phyloP scores from a whole-genome alignment of 352 stramenopile species.

The Globisporangium irregulare region DNA sequence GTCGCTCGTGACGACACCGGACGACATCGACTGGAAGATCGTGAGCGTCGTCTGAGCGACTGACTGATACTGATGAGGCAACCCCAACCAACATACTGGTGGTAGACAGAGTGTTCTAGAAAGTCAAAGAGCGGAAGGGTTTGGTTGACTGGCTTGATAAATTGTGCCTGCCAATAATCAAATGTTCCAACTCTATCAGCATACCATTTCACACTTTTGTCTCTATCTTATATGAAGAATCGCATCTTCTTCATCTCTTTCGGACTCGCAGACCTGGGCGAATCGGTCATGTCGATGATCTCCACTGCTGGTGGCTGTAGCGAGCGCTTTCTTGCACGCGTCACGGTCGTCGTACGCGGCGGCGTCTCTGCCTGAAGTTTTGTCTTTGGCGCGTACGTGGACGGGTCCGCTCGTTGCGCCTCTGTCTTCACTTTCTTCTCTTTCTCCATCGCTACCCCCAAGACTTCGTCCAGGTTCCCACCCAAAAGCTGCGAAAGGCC shows the following conservation, averaged over 20 bases:
- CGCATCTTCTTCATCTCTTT: not conserved
- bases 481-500: slow-evolving; percentile 7
- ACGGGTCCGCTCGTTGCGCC: not conserved
- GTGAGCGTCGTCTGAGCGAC: slow-evolving; percentile 21
- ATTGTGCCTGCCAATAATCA: too few species aligned
- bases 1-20: slow-evolving; percentile 47
- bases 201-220: too few species aligned
- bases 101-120: too few species aligned
- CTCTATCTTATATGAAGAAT: too few species aligned
- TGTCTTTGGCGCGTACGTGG: slow-evolving; percentile 2
- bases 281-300: slow-evolving; percentile 3
- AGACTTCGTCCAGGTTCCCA: not conserved
- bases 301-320: not conserved
- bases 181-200: too few species aligned
- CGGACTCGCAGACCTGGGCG: not conserved
- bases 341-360: not conserved
- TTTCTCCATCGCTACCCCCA: not conserved
- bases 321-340: slow-evolving; percentile 1
- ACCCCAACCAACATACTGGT: too few species aligned
- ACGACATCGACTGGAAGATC: slow-evolving; percentile 69
- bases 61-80: too few species aligned
- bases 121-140: too few species aligned
- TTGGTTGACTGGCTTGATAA: too few species aligned
- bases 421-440: too few species aligned
- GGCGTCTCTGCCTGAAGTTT: slow-evolving; percentile 7